phyloP scores from a whole-genome alignment of 345 rosid genomes.

The Lumnitzera littorea region DNA sequence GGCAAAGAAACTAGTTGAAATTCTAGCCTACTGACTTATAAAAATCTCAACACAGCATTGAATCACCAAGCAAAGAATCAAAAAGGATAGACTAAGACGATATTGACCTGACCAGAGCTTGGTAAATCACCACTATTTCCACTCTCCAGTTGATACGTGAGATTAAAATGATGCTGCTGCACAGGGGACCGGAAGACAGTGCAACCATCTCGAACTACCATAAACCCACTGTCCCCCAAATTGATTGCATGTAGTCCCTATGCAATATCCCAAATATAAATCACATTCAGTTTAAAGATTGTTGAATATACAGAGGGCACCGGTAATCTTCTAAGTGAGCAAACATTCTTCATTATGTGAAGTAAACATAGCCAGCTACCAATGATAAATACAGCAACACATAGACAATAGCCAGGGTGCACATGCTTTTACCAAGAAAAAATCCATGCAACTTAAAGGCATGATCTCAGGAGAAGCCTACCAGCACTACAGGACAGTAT shows the following conservation, averaged over 20 bases:
- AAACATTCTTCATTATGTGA: no score
- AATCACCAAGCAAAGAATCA: background rate
- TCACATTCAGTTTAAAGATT: background rate
- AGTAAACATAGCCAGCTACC: no score
- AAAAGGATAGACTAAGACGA: background rate
- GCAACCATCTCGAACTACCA: constrained; percentile 93
- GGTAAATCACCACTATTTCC: constrained; percentile 85
- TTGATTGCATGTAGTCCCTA: constrained; percentile 79
- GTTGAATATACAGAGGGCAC: background rate
- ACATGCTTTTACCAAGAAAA: no score
- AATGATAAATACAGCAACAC: no score
- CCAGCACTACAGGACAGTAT: no score
- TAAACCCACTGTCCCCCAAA: constrained; percentile 96
- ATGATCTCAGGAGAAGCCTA: no score
- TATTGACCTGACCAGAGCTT: constrained; percentile 81
- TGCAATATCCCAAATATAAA: background rate
- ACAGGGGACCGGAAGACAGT: constrained; percentile 89
- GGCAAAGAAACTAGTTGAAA: background rate
- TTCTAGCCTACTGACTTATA: background rate
- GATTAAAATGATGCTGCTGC: constrained; percentile 94
- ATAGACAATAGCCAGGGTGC: no score
- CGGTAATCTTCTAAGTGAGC: no score
- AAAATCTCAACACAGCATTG: background rate
- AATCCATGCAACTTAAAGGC: no score
- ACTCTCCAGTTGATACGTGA: constrained; percentile 86